phyloP scores from a whole-genome alignment of 75 land plant species.

The Isoetes taiwanensis region DNA sequence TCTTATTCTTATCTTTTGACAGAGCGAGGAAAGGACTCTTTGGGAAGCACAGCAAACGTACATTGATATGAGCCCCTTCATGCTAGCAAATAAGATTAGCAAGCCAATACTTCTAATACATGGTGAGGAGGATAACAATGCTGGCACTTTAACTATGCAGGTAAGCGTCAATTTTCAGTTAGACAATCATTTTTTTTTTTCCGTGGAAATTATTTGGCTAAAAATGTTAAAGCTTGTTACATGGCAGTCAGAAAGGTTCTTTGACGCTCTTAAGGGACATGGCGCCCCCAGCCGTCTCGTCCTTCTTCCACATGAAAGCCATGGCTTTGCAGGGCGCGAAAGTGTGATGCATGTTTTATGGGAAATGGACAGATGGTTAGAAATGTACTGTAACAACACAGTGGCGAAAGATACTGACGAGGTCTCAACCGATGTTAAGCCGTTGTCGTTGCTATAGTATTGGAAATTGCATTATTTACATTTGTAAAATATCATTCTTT shows the following conservation, averaged over 20 bases:
- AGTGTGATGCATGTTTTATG: slow-evolving; percentile 92
- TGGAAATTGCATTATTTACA: no score
- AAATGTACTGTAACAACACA: slow-evolving; percentile 46
- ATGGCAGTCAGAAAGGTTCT: slow-evolving; percentile 93
- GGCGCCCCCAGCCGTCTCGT: slow-evolving; percentile 84
- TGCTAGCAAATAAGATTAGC: slow-evolving; percentile 89
- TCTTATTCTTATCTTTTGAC: background rate
- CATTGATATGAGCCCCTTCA: slow-evolving; percentile 92
- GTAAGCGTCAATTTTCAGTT: slow-evolving; percentile 14
- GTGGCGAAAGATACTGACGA: slow-evolving; percentile 9
- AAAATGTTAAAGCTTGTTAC: no score
- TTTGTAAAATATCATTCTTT: no score
- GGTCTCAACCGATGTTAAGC: no score
- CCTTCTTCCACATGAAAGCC: slow-evolving; percentile 88
- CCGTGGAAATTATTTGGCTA: background rate
- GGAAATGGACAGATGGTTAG: slow-evolving; percentile 89
- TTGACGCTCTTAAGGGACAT: slow-evolving; percentile 85
- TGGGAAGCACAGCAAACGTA: slow-evolving; percentile 85
- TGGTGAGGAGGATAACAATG: slow-evolving; percentile 93
- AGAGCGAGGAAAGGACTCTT: slow-evolving; percentile 94
- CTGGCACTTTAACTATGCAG: slow-evolving; percentile 97
- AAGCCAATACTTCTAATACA: slow-evolving; percentile 83
- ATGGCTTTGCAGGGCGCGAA: slow-evolving; percentile 75
- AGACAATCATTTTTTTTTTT: background rate
- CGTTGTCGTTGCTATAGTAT: no score